phyloP scores from a whole-genome alignment of 306 rosid genomes.

The Dryas drummondii region DNA sequence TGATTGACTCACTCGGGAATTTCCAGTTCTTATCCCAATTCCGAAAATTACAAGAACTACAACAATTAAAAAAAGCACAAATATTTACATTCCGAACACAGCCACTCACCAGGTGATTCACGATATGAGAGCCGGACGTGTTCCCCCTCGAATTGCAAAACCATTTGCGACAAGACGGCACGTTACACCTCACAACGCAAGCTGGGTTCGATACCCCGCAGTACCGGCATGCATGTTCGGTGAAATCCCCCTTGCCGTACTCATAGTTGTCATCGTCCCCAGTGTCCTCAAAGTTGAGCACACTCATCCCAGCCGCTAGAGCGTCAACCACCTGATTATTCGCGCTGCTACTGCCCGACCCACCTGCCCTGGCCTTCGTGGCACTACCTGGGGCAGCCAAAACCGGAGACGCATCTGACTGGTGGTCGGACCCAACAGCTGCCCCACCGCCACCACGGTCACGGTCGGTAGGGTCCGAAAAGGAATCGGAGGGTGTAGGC shows the following conservation, averaged over 20 bases:
- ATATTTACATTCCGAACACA: not conserved
- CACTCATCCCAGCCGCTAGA: constrained; percentile 82
- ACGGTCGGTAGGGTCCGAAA: constrained; percentile 74
- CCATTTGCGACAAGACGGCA: constrained; percentile 97
- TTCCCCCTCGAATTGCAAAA: constrained; percentile 97
- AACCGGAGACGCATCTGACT: constrained; percentile 89
- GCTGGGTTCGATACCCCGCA: constrained; percentile 98
- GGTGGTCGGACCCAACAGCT: constrained; percentile 60
- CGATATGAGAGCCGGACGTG: constrained; percentile 97
- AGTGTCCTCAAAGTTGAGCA: constrained; percentile 89
- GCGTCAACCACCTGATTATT: constrained; percentile 78
- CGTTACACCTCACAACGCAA: constrained; percentile 97
- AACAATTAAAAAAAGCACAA: not conserved
- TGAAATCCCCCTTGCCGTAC: constrained; percentile 87
- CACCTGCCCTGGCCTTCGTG: constrained; percentile 53
- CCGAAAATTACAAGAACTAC: not conserved
- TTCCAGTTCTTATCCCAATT: not conserved
- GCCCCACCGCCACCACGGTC: constrained; percentile 43
- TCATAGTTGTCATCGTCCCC: constrained; percentile 87
- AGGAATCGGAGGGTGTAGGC: constrained; percentile 95
- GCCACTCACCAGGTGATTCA: constrained; percentile 86
- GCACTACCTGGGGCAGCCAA: constrained; percentile 75
- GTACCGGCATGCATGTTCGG: constrained; percentile 94
- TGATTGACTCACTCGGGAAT: not conserved
- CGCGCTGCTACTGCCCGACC: constrained; percentile 51